Evolutionary conservation across 768 basidiomycete genomes (phyloP), one percentile per base, ranked within the genome.

Genomic region (Serendipita sp.): DNA sequence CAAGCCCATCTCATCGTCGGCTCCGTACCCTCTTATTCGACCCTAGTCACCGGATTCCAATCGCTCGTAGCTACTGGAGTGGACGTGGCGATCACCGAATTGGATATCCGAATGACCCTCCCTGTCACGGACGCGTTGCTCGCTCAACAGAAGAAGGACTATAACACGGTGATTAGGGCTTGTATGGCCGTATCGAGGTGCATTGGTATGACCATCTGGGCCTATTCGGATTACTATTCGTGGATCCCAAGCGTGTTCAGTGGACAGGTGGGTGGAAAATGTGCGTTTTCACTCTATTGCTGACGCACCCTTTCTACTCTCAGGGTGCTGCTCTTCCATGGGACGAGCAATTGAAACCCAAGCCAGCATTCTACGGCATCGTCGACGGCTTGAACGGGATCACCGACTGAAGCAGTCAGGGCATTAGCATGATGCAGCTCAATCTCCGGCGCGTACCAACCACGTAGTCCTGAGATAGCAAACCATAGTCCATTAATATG

Each of bases 11-110:
- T 85, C 67, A 80, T 83, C 69, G 79, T 85, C 32, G 84, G 83
- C 24, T 69, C 78, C 66, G 76, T 86, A 15, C 81, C 83, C 1
- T 72, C 56, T 10, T 37, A 77, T 2, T 66, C 69, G n/a, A 65
- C 74, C 10, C 71, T 86, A 58, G 74, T 78, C 64, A 71, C 75
- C 2, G 80, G 81, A 65, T 73, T 85, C 64, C 70, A 78, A 66
- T 75, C 78, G 63, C 80, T 86, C 70, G 78, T 80, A 11, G 78
- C 78, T 10, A 79, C 85, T 32, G 84, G 86, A 3, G 74, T 86
- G 47, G 85, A 86, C 68, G 81, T 86, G 30, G 84, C 84, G 8
- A 80, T 86, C 68, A 86, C 85, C 4, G 66, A 67, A 47, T 63
- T 69, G 8, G 68, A 68, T 54, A 69, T 67, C 56, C 54, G 68